Percentiles rank a stretch among this genome's conserved stretches.
These are phyloP conservation scores for Pichia thaimueangensis DNA, from an alignment of 805 yeast genomes.

Conservation along the genomic window DNA sequence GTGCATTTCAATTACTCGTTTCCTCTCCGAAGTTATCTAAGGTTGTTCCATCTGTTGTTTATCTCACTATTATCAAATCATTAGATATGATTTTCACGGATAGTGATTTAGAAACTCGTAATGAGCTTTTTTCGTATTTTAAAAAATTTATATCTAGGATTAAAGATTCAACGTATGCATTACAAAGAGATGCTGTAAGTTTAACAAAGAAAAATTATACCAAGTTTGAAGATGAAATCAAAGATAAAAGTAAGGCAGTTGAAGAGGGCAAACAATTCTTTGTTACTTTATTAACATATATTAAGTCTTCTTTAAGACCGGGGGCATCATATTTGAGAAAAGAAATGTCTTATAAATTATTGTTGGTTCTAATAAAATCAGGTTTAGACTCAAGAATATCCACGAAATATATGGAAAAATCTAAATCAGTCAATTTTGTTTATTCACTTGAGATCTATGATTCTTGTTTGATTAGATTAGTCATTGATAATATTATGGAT, in stretches of 20 bases:
- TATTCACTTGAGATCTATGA: constrained; percentile 40
- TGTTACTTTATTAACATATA: constrained; percentile 24
- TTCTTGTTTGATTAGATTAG: constrained; percentile 34
- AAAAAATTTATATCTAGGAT: constrained; percentile 58
- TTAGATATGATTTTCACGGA: constrained; percentile 55
- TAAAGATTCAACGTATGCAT: constrained; percentile 60
- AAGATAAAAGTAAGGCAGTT: constrained; percentile 25
- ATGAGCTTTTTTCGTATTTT: constrained; percentile 54
- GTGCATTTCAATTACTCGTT: constrained; percentile 55
- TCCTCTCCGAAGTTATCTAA: constrained; percentile 56
- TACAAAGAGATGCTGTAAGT: constrained; percentile 45
- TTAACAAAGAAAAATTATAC: constrained; percentile 27
- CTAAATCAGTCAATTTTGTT: constrained; percentile 42
- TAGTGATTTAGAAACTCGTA: constrained; percentile 60
- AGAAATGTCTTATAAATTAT: constrained; percentile 42
- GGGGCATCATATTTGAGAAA: constrained; percentile 52
- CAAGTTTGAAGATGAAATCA: constrained; percentile 36
- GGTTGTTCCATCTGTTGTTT: constrained; percentile 42
- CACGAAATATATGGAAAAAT: constrained; percentile 32
- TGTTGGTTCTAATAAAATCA: constrained; percentile 41
- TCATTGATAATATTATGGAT: constrained; percentile 59
- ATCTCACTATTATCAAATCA: constrained; percentile 37
- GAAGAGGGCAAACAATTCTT: constrained; percentile 32
- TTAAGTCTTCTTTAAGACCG: constrained; percentile 34
- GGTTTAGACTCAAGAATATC: constrained; percentile 49